Percentiles rank a stretch among this genome's conserved stretches.
Evolutionary conservation across 306 rosid genomes (phyloP).

Genomic region (Trichosanthes cucumerina): DNA sequence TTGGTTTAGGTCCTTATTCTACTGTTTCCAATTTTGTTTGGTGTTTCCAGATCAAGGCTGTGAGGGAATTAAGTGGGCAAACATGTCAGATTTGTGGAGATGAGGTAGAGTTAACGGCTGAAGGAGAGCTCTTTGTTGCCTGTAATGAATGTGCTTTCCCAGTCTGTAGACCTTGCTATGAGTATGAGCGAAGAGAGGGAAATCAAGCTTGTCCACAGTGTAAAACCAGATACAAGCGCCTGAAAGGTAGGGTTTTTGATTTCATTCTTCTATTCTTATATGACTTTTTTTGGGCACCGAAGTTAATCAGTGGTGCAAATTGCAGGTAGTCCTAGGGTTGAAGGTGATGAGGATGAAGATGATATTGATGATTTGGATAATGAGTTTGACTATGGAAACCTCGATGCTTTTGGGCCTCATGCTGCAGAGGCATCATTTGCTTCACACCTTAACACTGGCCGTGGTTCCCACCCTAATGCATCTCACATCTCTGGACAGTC

Average conservation of each 20-base stretch:
- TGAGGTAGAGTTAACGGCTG: neutral
- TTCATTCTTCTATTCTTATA: no score
- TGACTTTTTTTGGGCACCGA: neutral
- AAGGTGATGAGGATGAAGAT: constrained; percentile 95
- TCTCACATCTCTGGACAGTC: constrained; percentile 35
- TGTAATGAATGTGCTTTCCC: constrained; percentile 17
- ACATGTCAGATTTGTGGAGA: constrained; percentile 16
- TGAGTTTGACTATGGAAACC: constrained; percentile 63
- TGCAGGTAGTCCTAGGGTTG: constrained; percentile 89
- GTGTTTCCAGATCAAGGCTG: constrained; percentile 6
- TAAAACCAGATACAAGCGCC: constrained; percentile 14
- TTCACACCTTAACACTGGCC: constrained; percentile 36
- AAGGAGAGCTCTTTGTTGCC: constrained; percentile 15
- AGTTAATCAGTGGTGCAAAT: neutral
- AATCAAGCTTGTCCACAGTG: constrained; percentile 16
- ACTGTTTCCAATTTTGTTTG: neutral
- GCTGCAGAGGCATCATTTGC: constrained; percentile 33
- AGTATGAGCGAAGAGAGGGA: constrained; percentile 16
- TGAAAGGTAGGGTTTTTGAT: neutral
- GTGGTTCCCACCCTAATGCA: constrained; percentile 35
- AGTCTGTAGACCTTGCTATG: constrained; percentile 14
- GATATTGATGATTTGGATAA: constrained; percentile 83
- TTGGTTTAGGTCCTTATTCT: neutral
- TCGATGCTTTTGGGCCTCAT: constrained; percentile 32
- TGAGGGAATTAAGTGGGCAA: constrained; percentile 9